Evolutionary conservation across 805 yeast species (phyloP), one percentile per base, ranked within the genome.

Genomic region (Kodamaea sagamina): DNA sequence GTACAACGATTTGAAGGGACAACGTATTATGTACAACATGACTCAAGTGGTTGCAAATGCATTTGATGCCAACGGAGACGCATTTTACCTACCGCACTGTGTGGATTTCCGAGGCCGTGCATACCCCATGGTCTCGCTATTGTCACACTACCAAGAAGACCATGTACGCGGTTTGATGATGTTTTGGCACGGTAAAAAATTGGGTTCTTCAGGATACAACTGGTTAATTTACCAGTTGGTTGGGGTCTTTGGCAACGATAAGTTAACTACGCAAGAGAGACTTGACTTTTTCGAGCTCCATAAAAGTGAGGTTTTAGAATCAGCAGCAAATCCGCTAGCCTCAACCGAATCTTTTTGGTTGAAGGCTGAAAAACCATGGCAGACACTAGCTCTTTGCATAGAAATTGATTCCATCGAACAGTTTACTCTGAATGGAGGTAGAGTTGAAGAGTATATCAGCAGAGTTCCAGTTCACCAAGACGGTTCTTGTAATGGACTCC

Each of bases 401-500:
- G 76, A 71, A 47, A 35, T 71, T 6, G 18, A 27, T 1, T 37
- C 36, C 3, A 53, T 68, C 1, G 47, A 56, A 32, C 18, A 53
- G 4, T 54, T 29, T 36, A 19, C 31, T 2, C 44, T 47, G 11
- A 24, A 42, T 3, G 63, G 60, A 1, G 55, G 57, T 2, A 41
- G 52, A 1, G 31, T 61, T 2, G 47, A 55, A 21, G 44, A 54
- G 0, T 71, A 48, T 35, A 36, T 36, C 12, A 53, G 63, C 21
- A 48, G 74, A 27, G 54, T 68, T 13, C 69, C 75, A 0, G 57
- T 71, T 6, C 74, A 69, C 40, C 70, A 63, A 46, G 76, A 71
- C 51, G 76, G 76, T 0, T 65, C 75, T 0, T 71, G 76, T 43
- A 71, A 71, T 49, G 76, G 76, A 2, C 59, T 71, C 27, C 76